A percentile compares a stretch with the other conserved stretches of the same genome.
Conservation (phyloP, 352 stramenopile genomes). For the Globisporangium emineosum region DNA sequence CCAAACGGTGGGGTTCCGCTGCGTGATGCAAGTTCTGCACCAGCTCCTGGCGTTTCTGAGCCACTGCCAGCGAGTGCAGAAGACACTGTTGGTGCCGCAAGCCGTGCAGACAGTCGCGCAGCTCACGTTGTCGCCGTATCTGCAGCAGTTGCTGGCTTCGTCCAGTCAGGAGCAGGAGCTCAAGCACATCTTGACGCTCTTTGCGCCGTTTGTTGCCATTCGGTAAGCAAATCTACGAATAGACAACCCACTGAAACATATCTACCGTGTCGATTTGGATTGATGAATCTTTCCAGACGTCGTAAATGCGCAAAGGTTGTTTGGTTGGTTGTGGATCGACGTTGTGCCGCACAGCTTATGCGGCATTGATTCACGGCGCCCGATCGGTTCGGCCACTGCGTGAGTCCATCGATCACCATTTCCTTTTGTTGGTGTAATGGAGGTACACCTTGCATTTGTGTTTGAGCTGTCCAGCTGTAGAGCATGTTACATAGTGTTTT, state of each 20-base stretch:
- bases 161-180: conserved; percentile 49
- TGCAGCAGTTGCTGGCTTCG: conserved; percentile 50
- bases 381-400: too few species aligned
- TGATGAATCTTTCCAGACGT: not conserved
- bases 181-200: conserved; percentile 38
- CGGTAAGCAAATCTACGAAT: not conserved
- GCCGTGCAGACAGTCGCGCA: conserved; percentile 43
- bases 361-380: too few species aligned
- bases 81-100: conserved; percentile 31
- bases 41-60: conserved; percentile 57
- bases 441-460: too few species aligned
- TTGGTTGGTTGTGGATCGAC: not conserved
- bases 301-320: not conserved
- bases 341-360: too few species aligned
- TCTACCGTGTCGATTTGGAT: not conserved
- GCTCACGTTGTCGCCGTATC: conserved; percentile 59
- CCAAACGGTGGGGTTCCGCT: conserved; percentile 40
- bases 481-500: too few species aligned
- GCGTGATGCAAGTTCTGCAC: conserved; percentile 59
- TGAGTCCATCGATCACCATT: too few species aligned
- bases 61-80: conserved; percentile 36
- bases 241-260: not conserved
- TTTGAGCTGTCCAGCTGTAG: too few species aligned
- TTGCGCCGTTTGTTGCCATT: conserved; percentile 26
- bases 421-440: too few species aligned